Evolutionary conservation across 768 basidiomycete genomes (phyloP).

Genomic region (Exidia glandulosa): DNA sequence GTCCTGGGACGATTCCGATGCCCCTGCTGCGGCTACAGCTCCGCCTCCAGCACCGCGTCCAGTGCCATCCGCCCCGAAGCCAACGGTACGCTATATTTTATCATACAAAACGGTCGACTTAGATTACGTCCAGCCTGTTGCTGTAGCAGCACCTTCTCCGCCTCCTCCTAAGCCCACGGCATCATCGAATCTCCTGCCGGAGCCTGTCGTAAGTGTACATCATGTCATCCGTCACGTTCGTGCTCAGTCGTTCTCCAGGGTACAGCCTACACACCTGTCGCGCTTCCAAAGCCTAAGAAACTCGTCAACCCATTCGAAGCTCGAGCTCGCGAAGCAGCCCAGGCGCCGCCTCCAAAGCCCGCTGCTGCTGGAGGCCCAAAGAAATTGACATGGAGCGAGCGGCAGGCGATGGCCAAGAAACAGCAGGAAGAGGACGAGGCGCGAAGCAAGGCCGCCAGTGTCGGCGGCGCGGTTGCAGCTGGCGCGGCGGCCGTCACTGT

Average conservation of each 20-base stretch:
- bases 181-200: constrained; percentile 50
- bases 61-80: constrained; percentile 23
- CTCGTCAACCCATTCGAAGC: constrained; percentile 74
- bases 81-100: constrained; percentile 17
- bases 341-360: constrained; percentile 21
- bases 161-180: constrained; percentile 57
- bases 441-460: constrained; percentile 43
- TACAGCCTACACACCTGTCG: constrained; percentile 82
- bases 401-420: constrained; percentile 85
- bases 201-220: constrained; percentile 41
- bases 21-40: constrained; percentile 35
- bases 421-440: constrained; percentile 71
- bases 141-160: constrained; percentile 10
- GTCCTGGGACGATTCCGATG: constrained; percentile 47
- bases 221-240: background rate
- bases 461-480: constrained; percentile 24
- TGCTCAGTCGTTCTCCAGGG: constrained; percentile 28
- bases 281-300: constrained; percentile 74
- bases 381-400: constrained; percentile 89
- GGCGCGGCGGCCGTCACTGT: constrained; percentile 15
- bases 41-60: constrained; percentile 27
- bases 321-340: constrained; percentile 36
- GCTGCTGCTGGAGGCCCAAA: constrained; percentile 34
- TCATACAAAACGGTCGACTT: background rate
- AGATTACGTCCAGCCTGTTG: constrained; percentile 7